Conservation (phyloP, 805 yeast genomes). For the Ogataea trehaloabstinens region DNA sequence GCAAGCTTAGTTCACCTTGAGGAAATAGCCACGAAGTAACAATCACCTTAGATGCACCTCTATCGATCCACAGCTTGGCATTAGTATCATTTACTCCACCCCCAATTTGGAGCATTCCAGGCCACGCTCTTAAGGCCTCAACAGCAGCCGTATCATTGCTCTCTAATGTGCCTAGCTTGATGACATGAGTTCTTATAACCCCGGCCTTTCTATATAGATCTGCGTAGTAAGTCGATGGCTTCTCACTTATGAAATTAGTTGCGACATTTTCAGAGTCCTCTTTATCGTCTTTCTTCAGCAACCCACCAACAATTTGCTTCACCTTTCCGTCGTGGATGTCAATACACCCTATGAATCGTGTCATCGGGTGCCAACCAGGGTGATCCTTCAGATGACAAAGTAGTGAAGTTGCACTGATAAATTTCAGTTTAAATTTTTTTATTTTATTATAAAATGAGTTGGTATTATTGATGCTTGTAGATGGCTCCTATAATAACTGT, state of each 20-base stretch:
- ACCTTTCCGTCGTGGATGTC: constrained; percentile 95
- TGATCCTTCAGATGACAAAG: no score
- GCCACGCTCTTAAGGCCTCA: constrained; percentile 75
- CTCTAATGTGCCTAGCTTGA: constrained; percentile 76
- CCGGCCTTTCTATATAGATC: constrained; percentile 56
- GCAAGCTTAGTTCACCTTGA: constrained; percentile 48
- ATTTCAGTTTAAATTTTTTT: no score
- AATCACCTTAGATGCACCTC: constrained; percentile 83
- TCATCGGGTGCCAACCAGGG: no score
- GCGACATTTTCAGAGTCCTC: constrained; percentile 36
- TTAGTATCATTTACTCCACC: constrained; percentile 84
- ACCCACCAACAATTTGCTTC: constrained; percentile 96
- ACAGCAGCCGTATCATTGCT: constrained; percentile 81
- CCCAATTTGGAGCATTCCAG: constrained; percentile 74
- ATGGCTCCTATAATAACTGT: no score
- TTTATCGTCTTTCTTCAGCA: constrained; percentile 59
- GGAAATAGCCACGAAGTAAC: constrained; percentile 91
- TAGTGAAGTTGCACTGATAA: no score
- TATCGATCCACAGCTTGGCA: constrained; percentile 73
- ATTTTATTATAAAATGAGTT: no score
- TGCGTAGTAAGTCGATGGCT: constrained; percentile 76
- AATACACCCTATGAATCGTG: constrained; percentile 88
- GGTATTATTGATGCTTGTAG: no score
- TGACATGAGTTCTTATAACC: constrained; percentile 84
- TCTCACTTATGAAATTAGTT: constrained; percentile 77